Evolutionary conservation across 352 stramenopile genomes (phyloP), one percentile per base, ranked within the genome.

Genomic region (Globisporangium rhizosaccharum): DNA sequence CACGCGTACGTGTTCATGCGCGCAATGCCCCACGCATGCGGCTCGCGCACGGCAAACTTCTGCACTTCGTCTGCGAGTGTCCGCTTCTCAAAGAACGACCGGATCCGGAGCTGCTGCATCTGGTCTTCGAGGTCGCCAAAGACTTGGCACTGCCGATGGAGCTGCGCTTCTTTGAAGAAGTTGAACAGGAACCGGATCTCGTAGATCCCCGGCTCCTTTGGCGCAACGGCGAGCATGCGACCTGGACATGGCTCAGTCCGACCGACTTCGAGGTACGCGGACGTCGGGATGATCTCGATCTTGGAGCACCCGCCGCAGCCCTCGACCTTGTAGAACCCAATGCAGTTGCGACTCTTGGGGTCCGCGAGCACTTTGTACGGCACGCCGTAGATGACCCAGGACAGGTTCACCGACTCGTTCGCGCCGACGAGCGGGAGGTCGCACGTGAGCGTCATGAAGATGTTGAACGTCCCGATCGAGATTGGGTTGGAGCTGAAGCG

Each of bases 161-260:
- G 51, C 36, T 82, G 68, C 5, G 72, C 74, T 25, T 81, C 63
- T 52, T 82, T 80, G 52, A 84, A 87, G 49, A 83, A 85, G 51
- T 87, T 87, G 59, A 85, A 82, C 26, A 87, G 54, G 62, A 87
- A 87, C 0, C 74, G 76, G 20, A 87, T 75, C 53, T 87, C 76
- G 59, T 87, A 87, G 26, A 87, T 68, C 1, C 76, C 76, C 2
- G 74, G 72, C 33, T 87, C 74, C 9, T 59, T 64, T 12, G 76
- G 74, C 0, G 74, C 68, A 12, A 57, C 76, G 1, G 79, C 72
- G 1, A 70, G 66, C 74, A 87, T 83, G 0, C 76, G 67, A 0
- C 76, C 76, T 5, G 74, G 63, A 2, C 71, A 78, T 0, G 74
- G 74, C 18, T 73, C 64, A 26, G 55, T 68, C 3, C 73, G 68